Evolutionary conservation across 2,329 filamentous ascomycete genomes (phyloP), one percentile per base, ranked within the genome.

Genomic region (Bertia moriformis): DNA sequence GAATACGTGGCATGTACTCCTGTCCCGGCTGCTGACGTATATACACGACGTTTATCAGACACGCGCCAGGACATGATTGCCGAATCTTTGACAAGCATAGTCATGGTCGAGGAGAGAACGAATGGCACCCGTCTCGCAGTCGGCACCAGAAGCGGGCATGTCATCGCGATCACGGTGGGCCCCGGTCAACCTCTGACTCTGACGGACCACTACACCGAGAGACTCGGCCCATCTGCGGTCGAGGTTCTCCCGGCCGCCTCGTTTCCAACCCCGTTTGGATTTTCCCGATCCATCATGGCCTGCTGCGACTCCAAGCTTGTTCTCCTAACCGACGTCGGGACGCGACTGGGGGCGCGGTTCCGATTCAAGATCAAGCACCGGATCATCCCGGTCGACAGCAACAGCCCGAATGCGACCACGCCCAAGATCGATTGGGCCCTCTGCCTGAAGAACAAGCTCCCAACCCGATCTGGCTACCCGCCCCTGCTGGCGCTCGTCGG

Each of bases 331-430:
- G 53, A 59, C 19, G 58, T 57, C 33, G 58, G 14, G 32, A 45
- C 12, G n/a, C n/a, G n/a, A n/a, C n/a, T n/a, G n/a, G 47, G 40
- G 15, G 38, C 38, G 35, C 39, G 37, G 19, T 44, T 44, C 4
- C 51, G 43, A 17, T 67, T 66, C 39, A 52, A 55, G 37, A 51
- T 53, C 2, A 69, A 62, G 42, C 53, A 61, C 12, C 58, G 58
- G 37, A 58, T 78, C 13, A 73, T 67, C 62, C 57, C 67, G 2
- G 67, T 67, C 2, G 68, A 75, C 46, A 60, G 59, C 1, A 60
- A 59, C 22, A 62, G 72, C 33, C 50, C 58, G 4, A 62, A 58
- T 22, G 57, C 67, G 44, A 49, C 55, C 5, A 60, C 68, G 3
- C 65, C 69, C 2, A 57, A 58, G 2, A 58, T 78, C 10, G 64